A percentile compares a stretch with the other conserved stretches of the same genome.
phyloP scores from a whole-genome alignment of 805 yeast genomes.

The Brettanomyces nanus region DNA sequence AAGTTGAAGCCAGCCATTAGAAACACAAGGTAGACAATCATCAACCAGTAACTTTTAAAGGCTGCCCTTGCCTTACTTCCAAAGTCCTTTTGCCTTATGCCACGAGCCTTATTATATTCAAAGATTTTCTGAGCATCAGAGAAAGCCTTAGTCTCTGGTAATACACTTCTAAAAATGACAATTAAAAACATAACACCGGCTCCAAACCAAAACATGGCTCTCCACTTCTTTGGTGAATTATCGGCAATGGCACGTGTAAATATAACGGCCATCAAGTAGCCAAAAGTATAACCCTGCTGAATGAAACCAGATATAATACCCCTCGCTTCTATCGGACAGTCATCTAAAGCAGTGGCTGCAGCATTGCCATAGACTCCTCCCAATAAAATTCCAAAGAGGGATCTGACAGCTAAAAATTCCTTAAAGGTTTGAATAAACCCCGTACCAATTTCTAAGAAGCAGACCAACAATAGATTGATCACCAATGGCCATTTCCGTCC shows the following conservation, averaged over 20 bases:
- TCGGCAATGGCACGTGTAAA: conserved; percentile 57
- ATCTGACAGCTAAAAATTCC: conserved; percentile 55
- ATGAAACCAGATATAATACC: conserved; percentile 60
- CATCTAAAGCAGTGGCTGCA: conserved; percentile 46
- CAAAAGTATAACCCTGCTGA: conserved; percentile 76
- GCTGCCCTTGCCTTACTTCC: conserved; percentile 28
- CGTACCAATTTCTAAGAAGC: conserved; percentile 52
- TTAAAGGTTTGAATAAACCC: conserved; percentile 50
- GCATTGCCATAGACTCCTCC: conserved; percentile 52
- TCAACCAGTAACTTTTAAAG: conserved; percentile 46
- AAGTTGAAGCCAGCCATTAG: conserved; percentile 59
- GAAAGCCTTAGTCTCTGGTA: conserved; percentile 51
- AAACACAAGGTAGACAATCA: conserved; percentile 46
- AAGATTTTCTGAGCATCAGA: conserved; percentile 30
- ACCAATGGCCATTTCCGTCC: conserved; percentile 57
- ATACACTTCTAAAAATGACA: conserved; percentile 32
- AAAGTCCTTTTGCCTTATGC: conserved; percentile 26
- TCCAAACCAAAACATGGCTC: conserved; percentile 60
- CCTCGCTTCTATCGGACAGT: conserved; percentile 43
- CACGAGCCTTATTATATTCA: conserved; percentile 23
- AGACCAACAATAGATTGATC: conserved; percentile 36
- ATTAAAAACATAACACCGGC: conserved; percentile 46
- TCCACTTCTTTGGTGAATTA: conserved; percentile 47
- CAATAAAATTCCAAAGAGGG: conserved; percentile 52
- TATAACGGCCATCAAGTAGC: conserved; percentile 56